phyloP scores from a whole-genome alignment of 2,329 filamentous ascomycete species.

The Parascedosporium putredinis region DNA sequence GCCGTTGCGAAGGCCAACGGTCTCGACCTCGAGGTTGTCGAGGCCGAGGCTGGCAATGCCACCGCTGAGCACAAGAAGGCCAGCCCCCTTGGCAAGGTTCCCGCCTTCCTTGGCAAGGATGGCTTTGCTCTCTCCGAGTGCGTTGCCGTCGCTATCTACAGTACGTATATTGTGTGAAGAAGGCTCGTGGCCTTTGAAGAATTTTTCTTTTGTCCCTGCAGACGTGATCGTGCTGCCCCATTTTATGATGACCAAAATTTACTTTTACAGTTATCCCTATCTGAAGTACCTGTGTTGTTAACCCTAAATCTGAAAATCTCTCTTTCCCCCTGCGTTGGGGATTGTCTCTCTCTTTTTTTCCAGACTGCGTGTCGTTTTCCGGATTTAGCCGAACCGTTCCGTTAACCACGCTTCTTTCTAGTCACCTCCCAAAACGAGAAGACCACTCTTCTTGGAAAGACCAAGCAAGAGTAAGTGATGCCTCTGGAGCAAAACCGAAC shows the following conservation, averaged over 20 bases:
- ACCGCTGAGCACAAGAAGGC: constrained; percentile 71
- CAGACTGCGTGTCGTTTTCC: background rate
- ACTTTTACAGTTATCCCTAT: constrained; percentile 93
- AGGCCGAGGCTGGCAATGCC: constrained; percentile 56
- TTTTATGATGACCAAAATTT: constrained; percentile 62
- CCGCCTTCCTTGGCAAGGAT: constrained; percentile 85
- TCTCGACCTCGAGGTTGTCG: constrained; percentile 78
- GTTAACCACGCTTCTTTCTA: constrained; percentile 32
- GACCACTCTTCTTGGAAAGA: constrained; percentile 98
- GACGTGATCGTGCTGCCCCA: constrained; percentile 8
- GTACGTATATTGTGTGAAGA: constrained; percentile 51
- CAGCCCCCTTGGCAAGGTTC: constrained; percentile 84
- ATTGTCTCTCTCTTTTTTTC: constrained; percentile 9
- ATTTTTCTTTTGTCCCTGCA: constrained; percentile 9
- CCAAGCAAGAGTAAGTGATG: constrained; percentile 82
- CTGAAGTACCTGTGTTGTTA: constrained; percentile 86
- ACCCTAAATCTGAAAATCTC: constrained; percentile 55
- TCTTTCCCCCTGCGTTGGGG: constrained; percentile 17
- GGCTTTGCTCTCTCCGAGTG: constrained; percentile 81
- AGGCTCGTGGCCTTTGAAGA: constrained; percentile 18
- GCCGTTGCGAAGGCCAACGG: constrained; percentile 96
- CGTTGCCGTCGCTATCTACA: constrained; percentile 94
- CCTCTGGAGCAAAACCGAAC: background rate
- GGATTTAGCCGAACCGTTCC: constrained; percentile 1
- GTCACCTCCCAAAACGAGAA: constrained; percentile 99